A percentile compares a stretch with the other conserved stretches of the same genome.
Conservation (phyloP, 805 yeast genomes). For the Saturnispora saitoi region DNA sequence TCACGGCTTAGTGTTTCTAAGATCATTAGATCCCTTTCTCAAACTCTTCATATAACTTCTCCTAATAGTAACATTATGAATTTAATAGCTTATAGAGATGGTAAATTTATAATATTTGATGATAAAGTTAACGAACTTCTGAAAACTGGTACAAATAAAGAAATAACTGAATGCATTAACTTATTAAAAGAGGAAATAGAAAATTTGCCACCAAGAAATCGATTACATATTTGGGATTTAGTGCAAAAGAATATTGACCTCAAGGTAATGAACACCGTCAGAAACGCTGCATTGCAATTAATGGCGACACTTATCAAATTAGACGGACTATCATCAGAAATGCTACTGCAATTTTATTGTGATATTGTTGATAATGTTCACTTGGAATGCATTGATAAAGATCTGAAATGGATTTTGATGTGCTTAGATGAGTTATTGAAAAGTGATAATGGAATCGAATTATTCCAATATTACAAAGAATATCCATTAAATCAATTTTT, state of each 20-base stretch:
- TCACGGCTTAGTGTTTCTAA: conserved; percentile 5
- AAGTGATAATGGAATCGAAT: conserved; percentile 20
- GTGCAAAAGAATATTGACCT: conserved; percentile 45
- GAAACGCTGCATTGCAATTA: conserved; percentile 45
- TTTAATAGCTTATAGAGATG: conserved; percentile 8
- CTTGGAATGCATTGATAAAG: conserved; percentile 32
- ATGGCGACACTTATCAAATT: conserved; percentile 46
- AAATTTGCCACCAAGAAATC: conserved; percentile 44
- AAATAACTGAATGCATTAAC: conserved; percentile 43
- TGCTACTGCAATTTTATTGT: conserved; percentile 48
- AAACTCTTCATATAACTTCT: conserved; percentile 7
- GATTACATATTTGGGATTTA: conserved; percentile 71
- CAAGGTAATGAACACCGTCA: conserved; percentile 25
- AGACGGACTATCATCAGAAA: conserved; percentile 42
- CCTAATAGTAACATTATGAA: conserved; percentile 3
- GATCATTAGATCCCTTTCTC: conserved; percentile 9
- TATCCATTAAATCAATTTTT: conserved; percentile 16
- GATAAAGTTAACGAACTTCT: conserved; percentile 16
- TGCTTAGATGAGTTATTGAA: conserved; percentile 42
- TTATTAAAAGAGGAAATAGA: conserved; percentile 42
- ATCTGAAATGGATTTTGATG: conserved; percentile 34
- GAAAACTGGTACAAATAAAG: conserved; percentile 18
- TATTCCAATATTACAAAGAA: conserved; percentile 15
- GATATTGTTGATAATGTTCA: conserved; percentile 43
- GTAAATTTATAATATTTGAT: conserved; percentile 13